A percentile compares a stretch with the other conserved stretches of the same genome.
Evolutionary conservation across 148 eudicot species (phyloP).

Genomic region (Amaranthus hypochondriacus): DNA sequence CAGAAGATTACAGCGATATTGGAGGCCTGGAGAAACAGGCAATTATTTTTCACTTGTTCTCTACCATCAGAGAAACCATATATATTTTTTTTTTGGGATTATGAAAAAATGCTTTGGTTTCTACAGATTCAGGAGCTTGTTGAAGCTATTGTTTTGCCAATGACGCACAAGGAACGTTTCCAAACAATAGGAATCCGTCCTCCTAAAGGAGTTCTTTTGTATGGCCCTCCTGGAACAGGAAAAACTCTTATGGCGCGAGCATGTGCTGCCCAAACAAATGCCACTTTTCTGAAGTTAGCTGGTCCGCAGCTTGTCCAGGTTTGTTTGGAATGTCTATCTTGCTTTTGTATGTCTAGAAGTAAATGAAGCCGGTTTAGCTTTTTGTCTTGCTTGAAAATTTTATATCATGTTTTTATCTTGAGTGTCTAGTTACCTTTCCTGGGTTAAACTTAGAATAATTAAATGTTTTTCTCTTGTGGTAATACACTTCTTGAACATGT

Average conservation of each 20-base stretch:
- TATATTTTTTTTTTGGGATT: background rate
- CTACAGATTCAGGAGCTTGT: conserved; percentile 89
- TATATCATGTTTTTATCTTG: background rate
- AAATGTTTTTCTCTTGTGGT: too few relatives aligned
- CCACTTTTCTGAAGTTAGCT: conserved; percentile 91
- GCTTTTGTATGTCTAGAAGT: background rate
- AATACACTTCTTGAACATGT: too few relatives aligned
- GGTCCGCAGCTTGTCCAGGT: conserved; percentile 99
- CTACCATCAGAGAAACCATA: background rate
- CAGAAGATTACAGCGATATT: conserved; percentile 95
- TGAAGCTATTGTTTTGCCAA: conserved; percentile 96
- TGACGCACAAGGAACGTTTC: conserved; percentile 92
- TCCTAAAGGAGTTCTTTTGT: conserved; percentile 94
- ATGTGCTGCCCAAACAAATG: conserved; percentile 99
- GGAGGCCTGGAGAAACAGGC: conserved; percentile 98
- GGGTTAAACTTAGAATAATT: background rate
- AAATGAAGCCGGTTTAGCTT: background rate
- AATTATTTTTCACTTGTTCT: conserved; percentile 17
- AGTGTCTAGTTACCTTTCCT: background rate
- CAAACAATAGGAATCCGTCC: conserved; percentile 89
- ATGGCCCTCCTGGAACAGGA: conserved; percentile 98
- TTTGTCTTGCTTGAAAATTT: background rate
- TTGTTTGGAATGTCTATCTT: background rate
- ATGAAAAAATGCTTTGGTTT: background rate
- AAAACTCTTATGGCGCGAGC: conserved; percentile 98